A percentile compares a stretch with the other conserved stretches of the same genome.
Evolutionary conservation across 129 eudicot species (phyloP).

Genomic region (Erigeron canadensis): DNA sequence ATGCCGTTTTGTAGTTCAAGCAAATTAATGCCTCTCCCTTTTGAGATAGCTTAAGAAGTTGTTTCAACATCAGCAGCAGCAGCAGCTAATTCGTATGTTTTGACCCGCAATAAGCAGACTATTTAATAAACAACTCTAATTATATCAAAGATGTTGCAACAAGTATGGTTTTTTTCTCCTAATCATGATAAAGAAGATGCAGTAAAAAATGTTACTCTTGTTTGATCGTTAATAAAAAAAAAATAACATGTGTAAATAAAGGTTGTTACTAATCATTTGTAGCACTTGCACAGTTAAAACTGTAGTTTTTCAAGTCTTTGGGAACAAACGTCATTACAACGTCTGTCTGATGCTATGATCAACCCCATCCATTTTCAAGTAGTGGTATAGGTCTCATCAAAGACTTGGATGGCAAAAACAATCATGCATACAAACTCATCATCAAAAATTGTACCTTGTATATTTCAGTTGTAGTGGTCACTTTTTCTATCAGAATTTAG

Average conservation of each 20-base stretch:
- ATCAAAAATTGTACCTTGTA: not conserved
- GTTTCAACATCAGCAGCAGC: too few species aligned
- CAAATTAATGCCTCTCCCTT: too few species aligned
- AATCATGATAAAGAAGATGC: not conserved
- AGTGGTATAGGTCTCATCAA: not conserved
- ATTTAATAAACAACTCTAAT: not conserved
- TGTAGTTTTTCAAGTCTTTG: not conserved
- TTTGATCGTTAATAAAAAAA: not conserved
- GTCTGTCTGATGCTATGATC: not conserved
- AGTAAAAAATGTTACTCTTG: not conserved
- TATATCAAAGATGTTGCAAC: too few species aligned
- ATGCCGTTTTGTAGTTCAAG: too few species aligned
- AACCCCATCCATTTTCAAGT: not conserved
- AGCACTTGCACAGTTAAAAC: not conserved
- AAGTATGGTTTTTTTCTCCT: too few species aligned
- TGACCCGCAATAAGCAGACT: not conserved
- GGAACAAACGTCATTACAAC: constrained; percentile 9
- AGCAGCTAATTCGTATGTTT: too few species aligned
- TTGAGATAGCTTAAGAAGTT: too few species aligned
- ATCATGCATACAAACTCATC: not conserved
- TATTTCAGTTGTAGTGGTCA: not conserved
- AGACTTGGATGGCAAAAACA: not conserved
- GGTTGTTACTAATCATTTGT: not conserved
- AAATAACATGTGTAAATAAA: not conserved
- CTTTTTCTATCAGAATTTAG: too few species aligned